Evolutionary conservation across 1,284 basidiomycete species (phyloP).

Genomic region (Athelia sp.): DNA sequence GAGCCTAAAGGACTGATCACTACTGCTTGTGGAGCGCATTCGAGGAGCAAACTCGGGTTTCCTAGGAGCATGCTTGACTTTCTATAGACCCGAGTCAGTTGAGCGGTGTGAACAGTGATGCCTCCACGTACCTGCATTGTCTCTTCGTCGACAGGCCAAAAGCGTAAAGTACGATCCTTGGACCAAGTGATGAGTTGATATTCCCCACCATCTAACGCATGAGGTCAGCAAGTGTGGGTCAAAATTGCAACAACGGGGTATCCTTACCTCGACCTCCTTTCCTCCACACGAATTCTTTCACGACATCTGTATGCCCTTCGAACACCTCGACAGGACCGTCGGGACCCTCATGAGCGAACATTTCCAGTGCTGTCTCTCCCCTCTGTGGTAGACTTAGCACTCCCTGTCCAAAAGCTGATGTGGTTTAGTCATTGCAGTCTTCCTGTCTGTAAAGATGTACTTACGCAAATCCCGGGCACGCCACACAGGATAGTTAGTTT

Average conservation of each 20-base stretch:
- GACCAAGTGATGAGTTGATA: constrained; percentile 98
- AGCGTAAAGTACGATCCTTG: constrained; percentile 87
- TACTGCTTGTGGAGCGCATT: neutral
- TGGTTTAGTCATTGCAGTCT: too few species aligned
- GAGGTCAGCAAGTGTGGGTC: constrained; percentile 2
- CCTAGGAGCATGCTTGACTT: constrained; percentile 34
- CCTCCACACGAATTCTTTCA: constrained; percentile 98
- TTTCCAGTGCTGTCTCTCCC: constrained; percentile 79
- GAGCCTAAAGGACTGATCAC: constrained; percentile 41
- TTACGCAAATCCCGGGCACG: neutral
- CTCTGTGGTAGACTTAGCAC: constrained; percentile 89
- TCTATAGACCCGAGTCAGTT: constrained; percentile 22
- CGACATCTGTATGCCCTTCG: constrained; percentile 88
- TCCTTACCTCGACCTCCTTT: constrained; percentile 49
- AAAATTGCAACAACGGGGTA: constrained; percentile 24
- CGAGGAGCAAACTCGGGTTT: neutral
- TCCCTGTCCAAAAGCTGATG: constrained; percentile 76
- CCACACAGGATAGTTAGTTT: neutral
- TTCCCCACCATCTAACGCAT: constrained; percentile 52
- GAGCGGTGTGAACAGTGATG: neutral
- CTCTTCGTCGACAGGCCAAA: constrained; percentile 84
- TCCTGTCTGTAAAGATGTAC: too few species aligned
- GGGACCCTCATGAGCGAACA: constrained; percentile 62
- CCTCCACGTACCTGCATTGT: constrained; percentile 50
- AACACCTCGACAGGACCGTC: constrained; percentile 66